These are phyloP conservation scores for Wickerhamiella shivajii DNA, from an alignment of 805 yeast genomes.

Conservation along the genomic window DNA sequence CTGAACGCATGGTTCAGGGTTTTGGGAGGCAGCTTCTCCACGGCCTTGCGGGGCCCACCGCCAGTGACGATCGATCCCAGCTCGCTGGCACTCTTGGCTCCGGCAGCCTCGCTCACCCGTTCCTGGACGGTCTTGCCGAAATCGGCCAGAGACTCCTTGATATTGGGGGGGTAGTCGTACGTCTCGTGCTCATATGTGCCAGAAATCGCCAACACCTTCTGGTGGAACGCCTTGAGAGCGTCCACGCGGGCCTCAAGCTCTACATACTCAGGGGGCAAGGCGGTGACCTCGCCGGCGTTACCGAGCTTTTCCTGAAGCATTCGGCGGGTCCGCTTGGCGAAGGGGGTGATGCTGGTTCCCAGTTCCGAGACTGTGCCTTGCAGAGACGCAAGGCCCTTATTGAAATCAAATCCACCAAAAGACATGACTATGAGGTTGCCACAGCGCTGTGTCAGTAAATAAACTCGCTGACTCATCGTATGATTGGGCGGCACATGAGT, in stretches of 20 bases:
- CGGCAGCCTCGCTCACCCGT: slow-evolving; percentile 51
- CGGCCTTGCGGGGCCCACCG: slow-evolving; percentile 30
- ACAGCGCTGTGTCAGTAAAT: too few relatives aligned
- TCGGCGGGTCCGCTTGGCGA: slow-evolving; percentile 71
- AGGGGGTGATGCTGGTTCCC: slow-evolving; percentile 40
- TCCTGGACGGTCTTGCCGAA: slow-evolving; percentile 50
- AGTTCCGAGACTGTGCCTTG: slow-evolving; percentile 25
- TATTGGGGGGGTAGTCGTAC: slow-evolving; percentile 70
- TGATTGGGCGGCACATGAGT: too few relatives aligned
- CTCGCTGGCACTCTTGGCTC: slow-evolving; percentile 65
- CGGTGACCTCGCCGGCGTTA: slow-evolving; percentile 67
- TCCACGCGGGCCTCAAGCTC: slow-evolving; percentile 63
- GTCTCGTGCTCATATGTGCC: slow-evolving; percentile 56
- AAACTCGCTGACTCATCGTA: too few relatives aligned
- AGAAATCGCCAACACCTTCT: slow-evolving; percentile 38
- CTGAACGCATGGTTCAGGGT: slow-evolving; percentile 72
- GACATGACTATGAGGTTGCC: too few relatives aligned
- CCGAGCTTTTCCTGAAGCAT: slow-evolving; percentile 69
- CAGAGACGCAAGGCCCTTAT: slow-evolving; percentile 26
- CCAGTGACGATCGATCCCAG: slow-evolving; percentile 52
- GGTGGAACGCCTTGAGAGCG: slow-evolving; percentile 53
- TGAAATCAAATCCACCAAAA: slow-evolving; percentile 22
- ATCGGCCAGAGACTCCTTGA: slow-evolving; percentile 61
- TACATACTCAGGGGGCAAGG: slow-evolving; percentile 68
- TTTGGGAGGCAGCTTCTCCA: slow-evolving; percentile 46